Base-by-base conservation (phyloP, 768 basidiomycete species). In the Mycena galopus region DNA sequence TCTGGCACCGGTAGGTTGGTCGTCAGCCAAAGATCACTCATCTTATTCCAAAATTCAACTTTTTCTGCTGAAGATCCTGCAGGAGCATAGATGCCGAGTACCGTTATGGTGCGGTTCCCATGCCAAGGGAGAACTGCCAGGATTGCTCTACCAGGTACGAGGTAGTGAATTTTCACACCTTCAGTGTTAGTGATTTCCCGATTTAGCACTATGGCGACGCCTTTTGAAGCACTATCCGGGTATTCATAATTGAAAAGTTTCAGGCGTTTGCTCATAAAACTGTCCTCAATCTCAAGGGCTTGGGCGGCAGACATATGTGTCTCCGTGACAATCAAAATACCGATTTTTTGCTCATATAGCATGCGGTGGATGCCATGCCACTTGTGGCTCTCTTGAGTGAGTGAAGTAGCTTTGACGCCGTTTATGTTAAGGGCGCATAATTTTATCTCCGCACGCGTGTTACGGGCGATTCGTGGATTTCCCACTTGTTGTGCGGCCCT, bases 21-120 rank as follows among this genome's bases (percentile, higher is more conserved):
- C n/a, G 29, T 55, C 0, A 42, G 53, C 39, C 56, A 37, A 0
- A 79, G 21, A 0, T 42, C 44, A 14, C 55, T 21, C 23, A 71
- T 12, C 11, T 44, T 17, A 21, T 25, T 23, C 79, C 79, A 80
- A 67, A 76, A 78, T 0, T 32, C 6, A 2, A 71, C 60, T 1
- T 58, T 32, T 12, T 77, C 69, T 3, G 62, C 39, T 0, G 32
- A 3, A 3, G 33, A 44, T 27, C 69, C 37, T 39, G 80, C 77
- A 0, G 78, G 80, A 2, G 78, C 71, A 10, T 81, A 81, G 0
- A 78, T 21, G 4, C 75, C 77, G 0, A 79, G 35, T 0, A 80
- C 51, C 3, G 60, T 73, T 0, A 78, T 37, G 6, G 70, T 63
- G 2, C 5, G 33, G 16, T 33, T 57, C 0, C 56, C 27, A 21